These are phyloP conservation scores for Darksidea phi DNA, from an alignment of 495 filamentous ascomycete genomes.

Conservation along the genomic window DNA sequence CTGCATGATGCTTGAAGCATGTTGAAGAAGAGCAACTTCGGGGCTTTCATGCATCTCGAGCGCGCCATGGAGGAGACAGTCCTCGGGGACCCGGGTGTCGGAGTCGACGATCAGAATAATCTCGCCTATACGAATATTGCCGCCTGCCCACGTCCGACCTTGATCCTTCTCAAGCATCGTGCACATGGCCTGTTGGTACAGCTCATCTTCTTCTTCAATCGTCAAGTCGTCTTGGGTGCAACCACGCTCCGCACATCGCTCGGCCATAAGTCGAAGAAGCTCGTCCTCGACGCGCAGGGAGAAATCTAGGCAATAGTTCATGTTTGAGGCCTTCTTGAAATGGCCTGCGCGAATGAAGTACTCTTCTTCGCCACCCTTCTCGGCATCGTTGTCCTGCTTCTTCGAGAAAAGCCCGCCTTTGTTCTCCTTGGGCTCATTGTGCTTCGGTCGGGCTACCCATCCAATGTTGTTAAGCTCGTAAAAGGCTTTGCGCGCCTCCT, in stretches of 20 bases:
- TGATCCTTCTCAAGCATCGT: conserved; percentile 46
- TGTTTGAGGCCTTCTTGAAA: conserved; percentile 78
- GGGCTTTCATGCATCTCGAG: conserved; percentile 45
- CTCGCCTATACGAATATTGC: conserved; percentile 59
- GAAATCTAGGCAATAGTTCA: conserved; percentile 78
- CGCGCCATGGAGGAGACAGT: conserved; percentile 45
- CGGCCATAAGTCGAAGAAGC: conserved; percentile 43
- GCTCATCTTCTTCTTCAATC: conserved; percentile 58
- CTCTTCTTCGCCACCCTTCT: conserved; percentile 49
- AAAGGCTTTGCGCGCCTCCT: conserved; percentile 63
- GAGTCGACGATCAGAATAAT: conserved; percentile 38
- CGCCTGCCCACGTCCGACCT: conserved; percentile 70
- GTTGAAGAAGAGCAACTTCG: conserved; percentile 47
- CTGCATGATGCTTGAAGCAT: conserved; percentile 46
- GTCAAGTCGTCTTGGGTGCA: conserved; percentile 73
- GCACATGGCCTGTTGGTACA: conserved; percentile 32
- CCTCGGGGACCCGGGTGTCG: conserved; percentile 40
- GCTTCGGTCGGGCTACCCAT: conserved; percentile 67
- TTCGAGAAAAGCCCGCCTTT: conserved; percentile 18
- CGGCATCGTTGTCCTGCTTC: conserved; percentile 11
- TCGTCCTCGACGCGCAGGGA: conserved; percentile 73
- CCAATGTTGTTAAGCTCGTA: conserved; percentile 72
- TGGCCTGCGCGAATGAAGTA: conserved; percentile 49
- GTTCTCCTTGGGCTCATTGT: conserved; percentile 55
- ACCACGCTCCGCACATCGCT: conserved; percentile 54